Percentiles rank a stretch among this genome's conserved stretches.
Evolutionary conservation across 1,139 yeast genomes (phyloP).

Genomic region (Candida pseudoviswanathii): DNA sequence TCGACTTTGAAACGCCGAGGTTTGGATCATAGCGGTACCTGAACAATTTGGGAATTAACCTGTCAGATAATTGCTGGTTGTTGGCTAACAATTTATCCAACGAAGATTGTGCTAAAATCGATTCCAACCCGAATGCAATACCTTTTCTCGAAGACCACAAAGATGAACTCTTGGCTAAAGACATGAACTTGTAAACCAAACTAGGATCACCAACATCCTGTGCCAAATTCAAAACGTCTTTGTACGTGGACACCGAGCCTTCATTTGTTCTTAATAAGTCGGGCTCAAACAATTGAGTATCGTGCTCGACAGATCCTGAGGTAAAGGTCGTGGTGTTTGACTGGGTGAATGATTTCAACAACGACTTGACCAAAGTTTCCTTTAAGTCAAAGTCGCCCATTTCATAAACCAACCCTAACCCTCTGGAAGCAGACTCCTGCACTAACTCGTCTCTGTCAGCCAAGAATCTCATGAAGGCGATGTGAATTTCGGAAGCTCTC

Average conservation of each 20-base stretch:
- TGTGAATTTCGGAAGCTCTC: slow-evolving; percentile 61
- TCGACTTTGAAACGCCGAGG: slow-evolving; percentile 70
- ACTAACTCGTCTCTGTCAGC: slow-evolving; percentile 81
- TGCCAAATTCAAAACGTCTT: slow-evolving; percentile 81
- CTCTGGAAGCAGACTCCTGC: slow-evolving; percentile 92
- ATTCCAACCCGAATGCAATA: slow-evolving; percentile 89
- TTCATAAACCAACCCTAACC: slow-evolving; percentile 80
- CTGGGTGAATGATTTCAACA: slow-evolving; percentile 79
- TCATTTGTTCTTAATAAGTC: slow-evolving; percentile 80
- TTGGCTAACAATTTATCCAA: slow-evolving; percentile 62
- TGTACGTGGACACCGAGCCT: slow-evolving; percentile 86
- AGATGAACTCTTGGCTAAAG: slow-evolving; percentile 83
- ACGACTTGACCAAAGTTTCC: slow-evolving; percentile 73
- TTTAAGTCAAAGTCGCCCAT: slow-evolving; percentile 69
- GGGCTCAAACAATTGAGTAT: slow-evolving; percentile 83
- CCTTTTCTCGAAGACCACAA: slow-evolving; percentile 94
- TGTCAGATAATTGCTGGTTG: slow-evolving; percentile 55
- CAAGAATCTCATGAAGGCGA: slow-evolving; percentile 71
- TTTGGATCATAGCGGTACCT: slow-evolving; percentile 88
- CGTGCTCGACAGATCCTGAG: slow-evolving; percentile 74
- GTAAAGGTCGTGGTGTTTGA: slow-evolving; percentile 52
- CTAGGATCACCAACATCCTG: slow-evolving; percentile 96
- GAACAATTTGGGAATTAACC: slow-evolving; percentile 78
- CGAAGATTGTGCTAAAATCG: slow-evolving; percentile 77
- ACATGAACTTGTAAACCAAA: slow-evolving; percentile 91